These are phyloP conservation scores for Drechslerella dactyloides DNA, from an alignment of 2,329 filamentous ascomycete species.

Conservation along the genomic window DNA sequence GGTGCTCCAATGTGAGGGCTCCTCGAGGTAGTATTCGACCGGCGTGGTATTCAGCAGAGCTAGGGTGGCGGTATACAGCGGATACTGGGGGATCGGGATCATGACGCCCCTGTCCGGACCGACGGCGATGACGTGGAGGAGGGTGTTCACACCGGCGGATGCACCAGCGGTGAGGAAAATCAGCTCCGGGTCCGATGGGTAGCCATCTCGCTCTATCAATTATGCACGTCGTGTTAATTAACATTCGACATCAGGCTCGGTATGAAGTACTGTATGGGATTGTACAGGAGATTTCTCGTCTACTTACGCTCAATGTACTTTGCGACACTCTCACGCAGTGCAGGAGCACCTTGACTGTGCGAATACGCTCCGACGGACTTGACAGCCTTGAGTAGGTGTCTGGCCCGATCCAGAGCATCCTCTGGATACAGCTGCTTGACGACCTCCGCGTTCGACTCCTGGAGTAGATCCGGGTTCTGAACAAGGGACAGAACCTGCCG, in stretches of 20 bases:
- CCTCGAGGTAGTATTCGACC: conserved; percentile 93
- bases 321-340: conserved; percentile 86
- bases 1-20: conserved; percentile 84
- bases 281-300: background rate
- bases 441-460: conserved; percentile 77
- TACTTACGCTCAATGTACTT: conserved; percentile 83
- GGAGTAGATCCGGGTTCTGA: conserved; percentile 84
- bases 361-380: conserved; percentile 96
- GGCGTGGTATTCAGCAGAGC: conserved; percentile 81
- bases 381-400: conserved; percentile 78
- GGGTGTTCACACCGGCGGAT: conserved; percentile 91
- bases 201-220: conserved; percentile 77
- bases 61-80: conserved; percentile 93
- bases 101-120: conserved; percentile 79
- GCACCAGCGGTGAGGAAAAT: conserved; percentile 93
- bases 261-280: too few species aligned
- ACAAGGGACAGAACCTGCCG: conserved; percentile 91
- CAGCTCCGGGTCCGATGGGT: conserved; percentile 76
- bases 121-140: conserved; percentile 86
- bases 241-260: too few species aligned
- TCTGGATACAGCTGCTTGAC: conserved; percentile 79
- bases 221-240: background rate
- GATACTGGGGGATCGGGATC: conserved; percentile 96
- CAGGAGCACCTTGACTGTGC: conserved; percentile 85
- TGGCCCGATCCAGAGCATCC: conserved; percentile 85